Base-by-base conservation (phyloP, 2,329 filamentous ascomycete genomes). In the Ascosphaera aggregata region DNA sequence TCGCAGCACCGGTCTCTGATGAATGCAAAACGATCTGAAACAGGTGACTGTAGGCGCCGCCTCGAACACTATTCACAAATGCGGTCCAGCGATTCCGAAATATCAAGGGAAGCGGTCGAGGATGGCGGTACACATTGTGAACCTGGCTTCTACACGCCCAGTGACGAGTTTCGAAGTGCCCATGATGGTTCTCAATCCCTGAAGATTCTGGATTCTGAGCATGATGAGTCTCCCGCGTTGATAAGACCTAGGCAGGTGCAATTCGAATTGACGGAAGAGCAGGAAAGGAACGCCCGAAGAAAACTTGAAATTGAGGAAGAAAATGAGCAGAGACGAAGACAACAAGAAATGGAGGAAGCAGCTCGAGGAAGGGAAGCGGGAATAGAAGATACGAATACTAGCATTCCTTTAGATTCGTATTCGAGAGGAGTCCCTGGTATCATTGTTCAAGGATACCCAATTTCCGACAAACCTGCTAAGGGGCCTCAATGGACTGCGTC, bases 231-330 rank as follows among this genome's bases (percentile, higher is more conserved):
- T n/a, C 5, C 30, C 15, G 3, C 30, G 13, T 32, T n/a, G 4
- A n/a, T 4, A 32, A 5, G 13, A 7, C 15, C 30, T 22, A 19
- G 15, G 4, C 34, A 60, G 42, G 71, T 74, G 5, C 63, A 66
- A 40, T 73, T 73, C 44, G 62, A 66, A 30, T 48, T 73, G 38
- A 71, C 68, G 0, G 57, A 70, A 36, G 67, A 71, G 48, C 67
- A 72, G 51, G 57, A 55, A 27, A 58, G 63, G 20, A 65, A 63
- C 39, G 66, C 67, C 40, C 52, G 54, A 38, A 50, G 51, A 22
- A 48, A 44, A 8, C 38, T 42, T 34, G 35, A 39, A 22, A 39
- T 47, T 13, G 44, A 48, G 32, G 41, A 47, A 22, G 42, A 45
- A 20, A 43, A 42, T 39, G 40, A 44, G 18, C 34, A 43, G 9